Evolutionary conservation across 2,329 filamentous ascomycete species (phyloP).

Genomic region (Cordyceps cicadae): DNA sequence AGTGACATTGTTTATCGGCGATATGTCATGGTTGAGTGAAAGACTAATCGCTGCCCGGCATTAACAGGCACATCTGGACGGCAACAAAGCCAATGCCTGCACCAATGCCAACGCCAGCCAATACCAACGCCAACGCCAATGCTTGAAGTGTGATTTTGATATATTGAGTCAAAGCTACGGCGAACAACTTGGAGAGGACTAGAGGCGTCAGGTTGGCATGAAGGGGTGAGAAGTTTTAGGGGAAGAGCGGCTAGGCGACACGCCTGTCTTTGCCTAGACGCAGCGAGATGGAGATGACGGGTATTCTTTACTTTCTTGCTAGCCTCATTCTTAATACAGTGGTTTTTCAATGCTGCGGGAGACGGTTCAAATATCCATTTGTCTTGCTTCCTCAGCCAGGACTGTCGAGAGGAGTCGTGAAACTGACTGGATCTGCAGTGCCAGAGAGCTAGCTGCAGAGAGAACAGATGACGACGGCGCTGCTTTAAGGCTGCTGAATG

Average conservation of each 20-base stretch:
- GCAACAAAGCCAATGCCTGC: constrained; percentile 24
- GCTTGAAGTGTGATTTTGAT: not conserved
- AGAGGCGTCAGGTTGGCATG: not conserved
- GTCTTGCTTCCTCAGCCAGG: not conserved
- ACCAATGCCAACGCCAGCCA: no score
- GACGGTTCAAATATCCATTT: not conserved
- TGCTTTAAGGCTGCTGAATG: not conserved
- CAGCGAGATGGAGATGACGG: not conserved
- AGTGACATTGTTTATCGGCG: constrained; percentile 34
- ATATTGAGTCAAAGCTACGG: not conserved
- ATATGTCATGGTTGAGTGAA: not conserved
- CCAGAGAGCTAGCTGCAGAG: not conserved
- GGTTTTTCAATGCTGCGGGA: not conserved
- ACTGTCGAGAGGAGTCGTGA: not conserved
- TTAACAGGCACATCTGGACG: constrained; percentile 26
- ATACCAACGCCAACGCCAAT: no score
- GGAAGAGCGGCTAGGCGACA: not conserved
- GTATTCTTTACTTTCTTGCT: not conserved
- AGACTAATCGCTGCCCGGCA: not conserved
- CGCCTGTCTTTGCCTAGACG: not conserved
- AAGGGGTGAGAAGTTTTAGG: not conserved
- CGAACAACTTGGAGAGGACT: not conserved
- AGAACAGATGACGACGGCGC: not conserved
- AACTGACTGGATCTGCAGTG: not conserved
- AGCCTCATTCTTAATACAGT: not conserved